Percentiles rank a stretch among this genome's conserved stretches.
These are phyloP conservation scores for Acer yangbiense DNA, from an alignment of 345 rosid species.

Conservation along the genomic window DNA sequence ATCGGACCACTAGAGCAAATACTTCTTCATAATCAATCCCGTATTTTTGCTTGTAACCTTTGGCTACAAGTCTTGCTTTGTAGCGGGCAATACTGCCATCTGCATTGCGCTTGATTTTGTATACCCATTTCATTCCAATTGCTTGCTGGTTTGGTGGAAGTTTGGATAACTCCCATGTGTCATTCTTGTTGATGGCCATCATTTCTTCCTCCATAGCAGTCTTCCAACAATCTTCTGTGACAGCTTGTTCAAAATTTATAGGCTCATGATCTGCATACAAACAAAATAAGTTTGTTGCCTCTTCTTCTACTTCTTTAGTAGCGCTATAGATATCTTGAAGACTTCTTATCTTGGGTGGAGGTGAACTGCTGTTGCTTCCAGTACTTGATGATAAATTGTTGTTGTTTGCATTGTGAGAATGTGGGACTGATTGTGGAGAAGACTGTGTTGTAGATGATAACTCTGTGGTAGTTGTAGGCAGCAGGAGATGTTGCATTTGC, in stretches of 20 bases:
- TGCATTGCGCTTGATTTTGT: not conserved
- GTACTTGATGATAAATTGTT: too few species aligned
- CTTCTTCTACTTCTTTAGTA: not conserved
- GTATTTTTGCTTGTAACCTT: not conserved
- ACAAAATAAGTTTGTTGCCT: not conserved
- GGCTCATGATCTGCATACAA: not conserved
- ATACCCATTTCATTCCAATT: not conserved
- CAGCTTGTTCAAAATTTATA: not conserved
- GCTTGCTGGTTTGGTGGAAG: not conserved
- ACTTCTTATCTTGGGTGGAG: not conserved
- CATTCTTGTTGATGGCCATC: not conserved
- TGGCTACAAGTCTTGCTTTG: not conserved
- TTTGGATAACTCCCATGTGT: not conserved
- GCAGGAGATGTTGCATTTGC: too few species aligned
- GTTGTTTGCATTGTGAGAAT: not conserved
- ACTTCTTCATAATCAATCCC: not conserved
- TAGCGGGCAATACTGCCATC: not conserved
- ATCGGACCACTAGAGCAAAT: not conserved
- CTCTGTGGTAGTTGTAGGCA: not conserved
- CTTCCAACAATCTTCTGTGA: not conserved
- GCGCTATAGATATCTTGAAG: not conserved
- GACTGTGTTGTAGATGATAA: not conserved
- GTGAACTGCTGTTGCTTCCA: not conserved
- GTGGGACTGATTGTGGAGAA: not conserved
- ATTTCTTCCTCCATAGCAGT: not conserved